These are phyloP conservation scores for Phytophthora ohioensis DNA, from an alignment of 352 stramenopile species.

Conservation along the genomic window DNA sequence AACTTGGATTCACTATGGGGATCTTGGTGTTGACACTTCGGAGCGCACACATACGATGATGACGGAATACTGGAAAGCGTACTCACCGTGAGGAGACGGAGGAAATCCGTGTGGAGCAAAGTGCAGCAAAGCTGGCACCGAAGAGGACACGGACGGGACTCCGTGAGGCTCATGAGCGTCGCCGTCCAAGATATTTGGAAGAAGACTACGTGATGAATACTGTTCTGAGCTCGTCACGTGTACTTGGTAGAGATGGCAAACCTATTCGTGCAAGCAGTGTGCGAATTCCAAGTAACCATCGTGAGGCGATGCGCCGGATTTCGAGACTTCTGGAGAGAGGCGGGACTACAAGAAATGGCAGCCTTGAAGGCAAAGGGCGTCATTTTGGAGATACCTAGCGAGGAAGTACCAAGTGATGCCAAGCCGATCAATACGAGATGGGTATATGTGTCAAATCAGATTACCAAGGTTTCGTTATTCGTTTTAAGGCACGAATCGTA, in stretches of 20 bases:
- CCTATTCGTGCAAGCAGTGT: neutral
- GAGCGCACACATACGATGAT: no score
- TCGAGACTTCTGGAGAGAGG: constrained; percentile 3
- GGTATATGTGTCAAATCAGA: constrained; percentile 2
- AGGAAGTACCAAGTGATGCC: constrained; percentile 4
- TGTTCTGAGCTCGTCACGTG: neutral
- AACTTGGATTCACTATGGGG: no score
- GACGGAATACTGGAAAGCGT: neutral
- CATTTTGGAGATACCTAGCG: constrained; percentile 1
- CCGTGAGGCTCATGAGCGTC: constrained; percentile 5
- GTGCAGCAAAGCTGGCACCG: neutral
- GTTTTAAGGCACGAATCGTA: constrained; percentile 2
- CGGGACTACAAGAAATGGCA: constrained; percentile 7
- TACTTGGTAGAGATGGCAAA: neutral
- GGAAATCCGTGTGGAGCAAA: constrained; percentile 1
- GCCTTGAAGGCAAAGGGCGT: constrained; percentile 10
- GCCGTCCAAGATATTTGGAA: neutral
- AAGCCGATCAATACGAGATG: neutral
- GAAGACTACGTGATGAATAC: constrained; percentile 10
- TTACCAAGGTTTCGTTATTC: neutral
- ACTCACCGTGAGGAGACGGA: constrained; percentile 11
- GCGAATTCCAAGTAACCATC: neutral
- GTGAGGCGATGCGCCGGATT: constrained; percentile 5
- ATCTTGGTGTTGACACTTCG: no score
- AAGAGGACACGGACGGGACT: constrained; percentile 6